Base-by-base conservation (phyloP, 164 flowering plant genomes). In the Magnolia officinalis region DNA sequence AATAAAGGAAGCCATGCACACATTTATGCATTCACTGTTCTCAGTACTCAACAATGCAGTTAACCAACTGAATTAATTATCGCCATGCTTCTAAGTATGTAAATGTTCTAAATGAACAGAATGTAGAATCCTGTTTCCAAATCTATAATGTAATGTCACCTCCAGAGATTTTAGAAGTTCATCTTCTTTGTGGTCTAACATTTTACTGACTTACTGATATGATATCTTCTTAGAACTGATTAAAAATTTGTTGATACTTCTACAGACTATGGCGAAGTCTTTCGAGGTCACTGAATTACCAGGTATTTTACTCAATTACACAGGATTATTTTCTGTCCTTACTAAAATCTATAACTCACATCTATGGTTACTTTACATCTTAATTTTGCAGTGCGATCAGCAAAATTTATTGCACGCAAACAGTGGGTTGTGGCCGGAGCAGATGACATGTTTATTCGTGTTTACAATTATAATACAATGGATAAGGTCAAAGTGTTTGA, bases 351-450 rank as follows among this genome's bases (percentile, higher is more conserved):
- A 50, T 49, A 23, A 18, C 64, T 14, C 49, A 74, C 2, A 59
- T 74, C 49, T 26, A 14, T 3, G 45, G 45, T 37, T 37, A 37
- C 4, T 52, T 23, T 67, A 9, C 29, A 55, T 70, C 24, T 77
- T 71, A 23, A n/a, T 65, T 23, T 72, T 87, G 82, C 95, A 93
- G 99, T 95, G 63, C 88, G 98, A 74, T 92, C 99, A 26, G 95
- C 98, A 26, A 95, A 95, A 78, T 96, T 94, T 76, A 86, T 96
- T 29, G 87, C 96, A 64, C 90, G 96, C 52, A 94, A 92, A 77
- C 96, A 96, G 70, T 96, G 99, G 99, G 89, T 96, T 75, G 97
- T 96, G 71, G 93, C 96, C 77, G 98, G 97, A 75, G 96, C 98
- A 24, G 99, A 96, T 87, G 99, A 96, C 80, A 94, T 88, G 96